Evolutionary conservation across 345 rosid species (phyloP), one percentile per base, ranked within the genome.

Genomic region (Turritis glabra): DNA sequence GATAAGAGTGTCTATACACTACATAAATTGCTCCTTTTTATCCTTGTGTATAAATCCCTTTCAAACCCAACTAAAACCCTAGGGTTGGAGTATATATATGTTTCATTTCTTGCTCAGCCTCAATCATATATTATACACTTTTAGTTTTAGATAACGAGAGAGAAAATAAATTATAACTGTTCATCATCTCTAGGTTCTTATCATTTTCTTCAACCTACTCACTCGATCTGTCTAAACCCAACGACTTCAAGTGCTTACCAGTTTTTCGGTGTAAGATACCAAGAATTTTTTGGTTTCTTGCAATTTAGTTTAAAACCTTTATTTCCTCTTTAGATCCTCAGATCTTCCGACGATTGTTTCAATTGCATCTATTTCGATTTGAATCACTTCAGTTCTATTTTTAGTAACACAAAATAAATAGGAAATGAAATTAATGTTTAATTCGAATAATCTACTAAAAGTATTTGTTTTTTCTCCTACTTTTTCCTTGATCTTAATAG

Each of bases 41-140:
- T 47, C 65, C 21, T 44, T 73, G 37, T 57, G 23, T 66, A 57
- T 23, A 64, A 50, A 50, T 62, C 40, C 46, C 52, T 62, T 30
- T 52, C 52, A 72, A 22, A 53, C 55, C 70, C 21, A 53, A 51
- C 41, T 33, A 38, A 67, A 68, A 75, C 79, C 79, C 79, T 67
- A 75, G 61, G 11, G 14, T 5, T 32, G 70, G 64, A 52, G 52
- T 47, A 10, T 72, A 27, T 63, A 53, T 65, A 55, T 55, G 44
- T 23, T 4, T 37, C 44, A 67, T 47, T 58, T 59, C 40, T 38
- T 58, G 38, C 54, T 27, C 22, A 35, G 58, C 66, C 43, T 44
- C 60, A 18, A 5, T 27, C 67, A 56, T 66, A 37, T 26, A 46
- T 12, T 32, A 17, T 17, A 47, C 22, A 55, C 30, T 56, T 46